Evolutionary conservation across 2,329 filamentous ascomycete species (phyloP).

Genomic region (Bipolaris cookei): DNA sequence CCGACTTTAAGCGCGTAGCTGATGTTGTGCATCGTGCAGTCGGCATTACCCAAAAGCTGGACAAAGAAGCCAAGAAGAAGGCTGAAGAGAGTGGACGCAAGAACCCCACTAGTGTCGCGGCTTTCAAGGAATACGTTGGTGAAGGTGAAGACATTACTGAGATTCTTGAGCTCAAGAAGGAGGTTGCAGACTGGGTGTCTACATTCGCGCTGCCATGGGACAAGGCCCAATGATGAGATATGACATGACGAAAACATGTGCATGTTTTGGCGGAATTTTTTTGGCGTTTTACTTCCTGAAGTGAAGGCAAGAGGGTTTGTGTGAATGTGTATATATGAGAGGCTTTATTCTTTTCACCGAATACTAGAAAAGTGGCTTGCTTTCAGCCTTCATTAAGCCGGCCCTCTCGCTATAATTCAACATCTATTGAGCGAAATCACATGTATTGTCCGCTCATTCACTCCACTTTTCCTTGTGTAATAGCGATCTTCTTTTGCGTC

Average conservation of each 20-base stretch:
- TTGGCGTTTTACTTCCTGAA: conserved; percentile 25
- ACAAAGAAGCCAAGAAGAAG: conserved; percentile 49
- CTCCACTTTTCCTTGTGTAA: neutral
- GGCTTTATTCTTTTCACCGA: conserved; percentile 9
- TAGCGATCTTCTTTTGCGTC: neutral
- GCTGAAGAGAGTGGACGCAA: conserved; percentile 48
- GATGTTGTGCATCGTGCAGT: conserved; percentile 52
- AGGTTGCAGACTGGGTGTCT: conserved; percentile 52
- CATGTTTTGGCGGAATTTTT: conserved; percentile 16
- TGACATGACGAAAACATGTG: conserved; percentile 9
- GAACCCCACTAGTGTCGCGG: conserved; percentile 48
- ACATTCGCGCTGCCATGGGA: conserved; percentile 52
- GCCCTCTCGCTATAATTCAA: conserved; percentile 3
- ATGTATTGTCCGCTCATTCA: neutral
- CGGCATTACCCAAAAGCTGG: conserved; percentile 50
- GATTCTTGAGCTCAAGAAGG: conserved; percentile 49
- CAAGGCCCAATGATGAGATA: conserved; percentile 31
- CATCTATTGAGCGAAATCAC: neutral
- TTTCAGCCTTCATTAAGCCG: conserved; percentile 3
- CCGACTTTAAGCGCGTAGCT: conserved; percentile 79
- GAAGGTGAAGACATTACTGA: conserved; percentile 52
- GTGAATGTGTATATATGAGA: conserved; percentile 21
- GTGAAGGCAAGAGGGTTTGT: conserved; percentile 19
- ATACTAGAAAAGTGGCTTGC: conserved; percentile 12
- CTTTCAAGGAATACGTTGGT: conserved; percentile 51